A percentile compares a stretch with the other conserved stretches of the same genome.
These are phyloP conservation scores for Erysimum cheiri DNA, from an alignment of 441 rosid genomes.

Conservation along the genomic window DNA sequence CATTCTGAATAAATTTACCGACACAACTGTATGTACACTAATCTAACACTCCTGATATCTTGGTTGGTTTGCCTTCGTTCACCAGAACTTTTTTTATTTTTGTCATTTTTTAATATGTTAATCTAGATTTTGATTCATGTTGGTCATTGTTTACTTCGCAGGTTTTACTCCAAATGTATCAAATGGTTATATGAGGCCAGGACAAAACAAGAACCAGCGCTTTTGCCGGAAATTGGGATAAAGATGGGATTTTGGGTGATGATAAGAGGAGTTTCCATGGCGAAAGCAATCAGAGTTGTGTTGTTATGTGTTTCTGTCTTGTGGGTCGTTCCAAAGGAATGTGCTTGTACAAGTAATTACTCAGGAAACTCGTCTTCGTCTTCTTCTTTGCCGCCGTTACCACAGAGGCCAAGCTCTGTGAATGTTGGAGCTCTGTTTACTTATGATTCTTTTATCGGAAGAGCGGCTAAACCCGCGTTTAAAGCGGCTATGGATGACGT, in stretches of 20 bases:
- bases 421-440: constrained; percentile 84
- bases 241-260: constrained; percentile 49
- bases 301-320: constrained; percentile 49
- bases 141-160: constrained; percentile 30
- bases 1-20: background rate
- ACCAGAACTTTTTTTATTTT: background rate
- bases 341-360: constrained; percentile 46
- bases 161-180: constrained; percentile 16
- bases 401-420: constrained; percentile 46
- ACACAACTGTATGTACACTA: constrained; percentile 20
- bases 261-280: constrained; percentile 32
- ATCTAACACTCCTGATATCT: constrained; percentile 37
- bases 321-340: constrained; percentile 49
- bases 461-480: constrained; percentile 77
- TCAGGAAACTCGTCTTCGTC: constrained; percentile 40
- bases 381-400: constrained; percentile 36
- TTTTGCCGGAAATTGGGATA: constrained; percentile 25
- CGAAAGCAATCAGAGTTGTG: constrained; percentile 40
- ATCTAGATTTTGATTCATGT: constrained; percentile 13
- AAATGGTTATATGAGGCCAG: constrained; percentile 27
- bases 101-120: background rate
- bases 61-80: constrained; percentile 33
- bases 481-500: constrained; percentile 83
- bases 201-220: constrained; percentile 29
- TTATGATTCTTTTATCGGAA: constrained; percentile 73